phyloP scores from a whole-genome alignment of 2,329 filamentous ascomycete species.

The Pestalotiopsis sp. region DNA sequence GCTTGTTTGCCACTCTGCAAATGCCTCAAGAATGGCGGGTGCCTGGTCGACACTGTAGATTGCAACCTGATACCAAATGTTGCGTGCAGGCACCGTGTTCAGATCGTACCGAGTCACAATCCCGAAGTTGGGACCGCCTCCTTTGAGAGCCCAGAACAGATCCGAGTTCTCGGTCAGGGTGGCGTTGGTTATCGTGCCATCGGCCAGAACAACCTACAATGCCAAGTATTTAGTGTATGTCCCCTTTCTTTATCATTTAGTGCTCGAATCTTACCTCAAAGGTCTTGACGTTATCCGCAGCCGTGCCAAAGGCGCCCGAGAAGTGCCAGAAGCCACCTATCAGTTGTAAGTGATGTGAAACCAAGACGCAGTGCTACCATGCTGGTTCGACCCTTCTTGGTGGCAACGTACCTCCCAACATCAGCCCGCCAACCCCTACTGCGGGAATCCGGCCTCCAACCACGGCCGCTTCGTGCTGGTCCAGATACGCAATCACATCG shows the following conservation, averaged over 20 bases:
- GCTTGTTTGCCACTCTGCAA: slow-evolving; percentile 17
- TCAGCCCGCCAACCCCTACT: slow-evolving; percentile 15
- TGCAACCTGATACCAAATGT: slow-evolving; percentile 19
- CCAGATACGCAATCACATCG: slow-evolving; percentile 12
- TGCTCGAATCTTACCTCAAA: slow-evolving; percentile 14
- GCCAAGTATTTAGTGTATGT: background rate
- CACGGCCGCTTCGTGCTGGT: slow-evolving; percentile 4
- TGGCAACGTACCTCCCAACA: background rate
- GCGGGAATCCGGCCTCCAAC: slow-evolving; percentile 14
- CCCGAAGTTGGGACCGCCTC: slow-evolving; percentile 4
- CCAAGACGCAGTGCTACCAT: slow-evolving; percentile 4
- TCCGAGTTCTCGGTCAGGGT: background rate
- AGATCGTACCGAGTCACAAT: slow-evolving; percentile 4
- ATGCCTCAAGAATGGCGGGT: slow-evolving; percentile 20
- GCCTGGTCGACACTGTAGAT: slow-evolving; percentile 23
- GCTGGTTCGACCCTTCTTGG: no score
- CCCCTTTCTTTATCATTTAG: slow-evolving; percentile 13
- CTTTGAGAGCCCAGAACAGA: slow-evolving; percentile 11
- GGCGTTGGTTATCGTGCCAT: background rate
- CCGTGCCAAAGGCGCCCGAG: background rate
- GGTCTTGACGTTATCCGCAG: background rate
- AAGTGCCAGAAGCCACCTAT: slow-evolving; percentile 16
- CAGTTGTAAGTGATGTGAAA: background rate
- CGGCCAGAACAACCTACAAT: slow-evolving; percentile 31
- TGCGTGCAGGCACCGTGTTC: background rate